A percentile compares a stretch with the other conserved stretches of the same genome.
phyloP scores from a whole-genome alignment of 2,329 filamentous ascomycete species.

The Hypoxylon sp. region DNA sequence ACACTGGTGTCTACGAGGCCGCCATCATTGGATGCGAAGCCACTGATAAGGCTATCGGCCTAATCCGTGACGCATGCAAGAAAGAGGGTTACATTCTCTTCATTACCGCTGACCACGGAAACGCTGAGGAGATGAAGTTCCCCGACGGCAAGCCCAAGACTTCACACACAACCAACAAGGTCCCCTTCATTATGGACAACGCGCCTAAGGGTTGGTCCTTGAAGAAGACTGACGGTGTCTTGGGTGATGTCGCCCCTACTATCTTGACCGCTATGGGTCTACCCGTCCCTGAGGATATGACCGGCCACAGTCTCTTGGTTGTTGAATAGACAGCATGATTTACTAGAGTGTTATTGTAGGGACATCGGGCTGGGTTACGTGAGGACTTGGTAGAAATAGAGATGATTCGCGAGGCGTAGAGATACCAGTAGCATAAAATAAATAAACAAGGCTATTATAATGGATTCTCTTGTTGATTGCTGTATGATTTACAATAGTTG shows the following conservation, averaged over 20 bases:
- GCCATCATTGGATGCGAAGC: slow-evolving; percentile 87
- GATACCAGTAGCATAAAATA: slow-evolving; percentile 41
- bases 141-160: slow-evolving; percentile 97
- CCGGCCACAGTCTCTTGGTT: slow-evolving; percentile 84
- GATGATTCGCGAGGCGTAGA: slow-evolving; percentile 36
- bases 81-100: slow-evolving; percentile 93
- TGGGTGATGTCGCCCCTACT: slow-evolving; percentile 97
- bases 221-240: slow-evolving; percentile 83
- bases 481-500: not conserved
- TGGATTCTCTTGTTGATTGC: slow-evolving; percentile 2
- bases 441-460: slow-evolving; percentile 39
- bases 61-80: slow-evolving; percentile 94
- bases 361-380: slow-evolving; percentile 15
- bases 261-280: slow-evolving; percentile 92
- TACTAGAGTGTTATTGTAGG: slow-evolving; percentile 22
- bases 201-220: slow-evolving; percentile 90
- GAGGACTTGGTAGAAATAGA: slow-evolving; percentile 36
- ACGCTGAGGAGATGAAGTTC: slow-evolving; percentile 99
- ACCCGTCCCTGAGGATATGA: slow-evolving; percentile 92
- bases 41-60: slow-evolving; percentile 94
- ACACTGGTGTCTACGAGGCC: slow-evolving; percentile 97
- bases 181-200: slow-evolving; percentile 98
- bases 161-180: slow-evolving; percentile 97
- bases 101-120: slow-evolving; percentile 96
- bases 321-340: slow-evolving; percentile 68